These are phyloP conservation scores for Paramecium biaurelia DNA, from an alignment of 73 alveolate species.

Conservation along the genomic window DNA sequence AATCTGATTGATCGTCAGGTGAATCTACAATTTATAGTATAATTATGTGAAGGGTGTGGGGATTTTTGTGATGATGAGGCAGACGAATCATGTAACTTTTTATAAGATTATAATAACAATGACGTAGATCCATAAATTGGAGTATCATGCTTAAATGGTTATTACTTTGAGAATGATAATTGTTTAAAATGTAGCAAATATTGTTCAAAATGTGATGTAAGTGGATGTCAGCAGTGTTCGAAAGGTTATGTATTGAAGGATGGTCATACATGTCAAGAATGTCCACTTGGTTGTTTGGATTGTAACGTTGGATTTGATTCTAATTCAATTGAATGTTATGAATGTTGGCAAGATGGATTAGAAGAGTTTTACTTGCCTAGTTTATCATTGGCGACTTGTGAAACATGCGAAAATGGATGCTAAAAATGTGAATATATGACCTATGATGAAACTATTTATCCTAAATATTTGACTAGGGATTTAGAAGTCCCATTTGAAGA, in stretches of 20 bases:
- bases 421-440: slow-evolving; percentile 43
- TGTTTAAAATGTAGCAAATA: neutral
- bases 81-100: slow-evolving; percentile 19
- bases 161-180: neutral
- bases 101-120: neutral
- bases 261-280: neutral
- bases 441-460: neutral
- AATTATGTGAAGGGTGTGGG: neutral
- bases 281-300: neutral
- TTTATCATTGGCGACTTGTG: neutral
- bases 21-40: neutral
- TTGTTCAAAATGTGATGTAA: neutral
- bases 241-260: neutral
- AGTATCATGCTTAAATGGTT: neutral
- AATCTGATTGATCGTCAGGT: neutral
- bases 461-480: neutral
- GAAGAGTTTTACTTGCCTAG: neutral
- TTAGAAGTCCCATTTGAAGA: neutral
- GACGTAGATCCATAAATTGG: neutral
- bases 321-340: neutral
- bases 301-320: neutral
- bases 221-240: neutral
- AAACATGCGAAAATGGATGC: neutral
- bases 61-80: neutral
- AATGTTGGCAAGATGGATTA: neutral